Conservation (phyloP, 441 rosid species). For the Capsella rubella region DNA sequence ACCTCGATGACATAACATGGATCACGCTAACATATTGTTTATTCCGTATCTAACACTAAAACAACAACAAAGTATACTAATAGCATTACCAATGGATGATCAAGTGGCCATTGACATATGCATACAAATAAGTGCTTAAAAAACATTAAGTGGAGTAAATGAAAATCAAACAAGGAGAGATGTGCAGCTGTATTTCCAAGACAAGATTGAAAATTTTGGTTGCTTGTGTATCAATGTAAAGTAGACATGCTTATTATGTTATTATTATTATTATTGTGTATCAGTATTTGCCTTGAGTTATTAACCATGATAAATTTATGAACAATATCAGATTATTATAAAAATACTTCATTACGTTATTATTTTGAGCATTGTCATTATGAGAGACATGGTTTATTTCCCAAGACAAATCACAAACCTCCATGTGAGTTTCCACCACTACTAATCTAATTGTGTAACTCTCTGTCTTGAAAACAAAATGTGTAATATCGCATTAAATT, state of each 20-base stretch:
- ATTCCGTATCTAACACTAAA: conserved; percentile 14
- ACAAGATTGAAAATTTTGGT: conserved; percentile 43
- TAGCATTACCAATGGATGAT: conserved; percentile 22
- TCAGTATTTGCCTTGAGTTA: conserved; percentile 28
- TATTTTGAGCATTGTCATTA: conserved; percentile 36
- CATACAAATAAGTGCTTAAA: conserved; percentile 2
- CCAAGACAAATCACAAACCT: conserved; percentile 49
- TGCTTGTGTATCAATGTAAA: conserved; percentile 46
- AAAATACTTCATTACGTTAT: not conserved
- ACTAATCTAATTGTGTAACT: conserved; percentile 14
- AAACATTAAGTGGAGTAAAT: conserved; percentile 23
- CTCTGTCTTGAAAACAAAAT: conserved; percentile 30
- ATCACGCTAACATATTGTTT: conserved; percentile 44
- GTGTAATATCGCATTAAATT: conserved; percentile 27
- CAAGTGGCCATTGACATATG: conserved; percentile 30
- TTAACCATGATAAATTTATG: conserved; percentile 16
- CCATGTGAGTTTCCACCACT: conserved; percentile 51
- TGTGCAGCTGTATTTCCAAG: conserved; percentile 38
- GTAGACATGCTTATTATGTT: conserved; percentile 40
- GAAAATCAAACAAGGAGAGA: conserved; percentile 20
- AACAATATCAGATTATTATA: conserved; percentile 2
- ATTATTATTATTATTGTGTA: conserved; percentile 28
- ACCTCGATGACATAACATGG: conserved; percentile 45
- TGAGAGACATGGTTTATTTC: conserved; percentile 46
- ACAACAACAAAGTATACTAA: conserved; percentile 21